A percentile compares a stretch with the other conserved stretches of the same genome.
Conservation (phyloP, 495 filamentous ascomycete species). For the Immersiella caudata region DNA sequence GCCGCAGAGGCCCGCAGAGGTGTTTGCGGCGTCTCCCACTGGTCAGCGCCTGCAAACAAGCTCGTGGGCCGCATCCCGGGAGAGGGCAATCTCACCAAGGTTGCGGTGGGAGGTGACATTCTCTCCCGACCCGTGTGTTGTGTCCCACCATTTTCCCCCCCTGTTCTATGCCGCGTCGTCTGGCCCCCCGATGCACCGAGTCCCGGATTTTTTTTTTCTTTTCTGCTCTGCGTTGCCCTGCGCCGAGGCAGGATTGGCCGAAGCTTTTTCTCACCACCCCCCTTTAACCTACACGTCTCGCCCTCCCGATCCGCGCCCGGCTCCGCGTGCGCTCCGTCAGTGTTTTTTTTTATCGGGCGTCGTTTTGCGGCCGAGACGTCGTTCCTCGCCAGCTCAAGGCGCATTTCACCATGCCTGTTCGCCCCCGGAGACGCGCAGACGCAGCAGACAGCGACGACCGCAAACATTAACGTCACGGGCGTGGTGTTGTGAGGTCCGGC, state of each 20-base stretch:
- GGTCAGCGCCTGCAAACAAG: neutral
- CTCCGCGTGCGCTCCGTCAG: neutral
- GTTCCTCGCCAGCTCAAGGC: no score
- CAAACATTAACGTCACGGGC: neutral
- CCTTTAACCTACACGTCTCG: neutral
- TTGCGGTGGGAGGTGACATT: neutral
- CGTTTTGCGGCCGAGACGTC: no score
- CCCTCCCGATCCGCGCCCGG: neutral
- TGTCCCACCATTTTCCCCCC: neutral
- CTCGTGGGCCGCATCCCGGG: neutral
- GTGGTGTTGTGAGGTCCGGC: neutral
- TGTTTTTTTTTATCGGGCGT: neutral
- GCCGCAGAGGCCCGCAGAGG: neutral
- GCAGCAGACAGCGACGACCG: slow-evolving; percentile 7
- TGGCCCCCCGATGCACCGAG: neutral
- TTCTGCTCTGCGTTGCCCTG: neutral
- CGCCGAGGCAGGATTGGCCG: neutral
- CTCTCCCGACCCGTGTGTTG: slow-evolving; percentile 5
- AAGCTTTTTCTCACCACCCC: neutral
- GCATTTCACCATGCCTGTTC: slow-evolving; percentile 3
- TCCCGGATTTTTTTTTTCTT: slow-evolving; percentile 6
- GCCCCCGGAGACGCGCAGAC: slow-evolving; percentile 5
- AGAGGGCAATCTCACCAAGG: neutral
- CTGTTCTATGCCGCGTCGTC: neutral
- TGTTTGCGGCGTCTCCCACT: no score